Evolutionary conservation across 306 rosid genomes (phyloP), one percentile per base, ranked within the genome.

Genomic region (Rosa rugosa): DNA sequence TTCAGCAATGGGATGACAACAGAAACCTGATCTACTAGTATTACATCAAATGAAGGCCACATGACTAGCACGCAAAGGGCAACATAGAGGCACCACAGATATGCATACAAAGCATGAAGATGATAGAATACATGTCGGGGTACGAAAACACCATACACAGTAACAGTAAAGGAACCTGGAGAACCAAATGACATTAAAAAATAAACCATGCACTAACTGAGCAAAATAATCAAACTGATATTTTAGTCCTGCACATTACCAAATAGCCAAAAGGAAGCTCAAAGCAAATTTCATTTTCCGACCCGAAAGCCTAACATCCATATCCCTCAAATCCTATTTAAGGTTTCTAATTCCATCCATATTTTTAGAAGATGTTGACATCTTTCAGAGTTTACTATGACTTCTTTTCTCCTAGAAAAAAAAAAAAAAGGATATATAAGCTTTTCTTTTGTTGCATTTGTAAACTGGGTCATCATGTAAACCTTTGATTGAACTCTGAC

Each of bases 51-150:
- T 0, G 95, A 87, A 11, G 90, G 85, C 97, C 95, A 91, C 86
- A 86, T 77, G 73, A 94, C 75, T 72, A 94, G 88, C 66, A 91
- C 83, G 80, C 97, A 94, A 54, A 94, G 84, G 80, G 99, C 97
- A 82, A 92, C 97, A 82, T 88, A 88, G 45, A 92, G 89, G 86
- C 97, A 94, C 84, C 93, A 86, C 36, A 94, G 81, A 73, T 91
- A 94, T 49, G 99, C 99, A 80, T 92, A 94, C 73, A 92, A 69
- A 44, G 99, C 97, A 88, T 94, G 99, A 72, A 94, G 80, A 60
- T 82, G 94, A 83, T 92, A 89, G 87, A 89, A 88, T 68, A 91
- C 79, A 78, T 94, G 95, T 57, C 97, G 87, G n/a, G 97, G 99
- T 47, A 91, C 89, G 80, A 91, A 91, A 79, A 90, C 85, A 56